A percentile compares a stretch with the other conserved stretches of the same genome.
Conservation (phyloP, 305 asterid species). For the Solanum aculeatissimum region DNA sequence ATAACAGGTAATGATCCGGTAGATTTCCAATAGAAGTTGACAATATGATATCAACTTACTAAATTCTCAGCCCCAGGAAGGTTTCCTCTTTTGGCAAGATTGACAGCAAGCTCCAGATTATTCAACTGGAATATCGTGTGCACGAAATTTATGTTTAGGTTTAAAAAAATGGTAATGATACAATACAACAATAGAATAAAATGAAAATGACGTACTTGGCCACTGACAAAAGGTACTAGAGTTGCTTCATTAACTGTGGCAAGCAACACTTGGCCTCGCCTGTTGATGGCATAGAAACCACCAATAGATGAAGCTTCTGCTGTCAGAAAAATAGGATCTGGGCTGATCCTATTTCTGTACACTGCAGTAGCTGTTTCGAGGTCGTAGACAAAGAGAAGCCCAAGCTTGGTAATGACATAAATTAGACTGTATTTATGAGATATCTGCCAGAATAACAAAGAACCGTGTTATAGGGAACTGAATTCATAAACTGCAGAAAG, state of each 20-base stretch:
- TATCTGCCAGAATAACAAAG: constrained; percentile 44
- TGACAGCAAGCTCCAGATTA: constrained; percentile 99
- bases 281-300: constrained; percentile 93
- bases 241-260: constrained; percentile 96
- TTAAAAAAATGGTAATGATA: background rate
- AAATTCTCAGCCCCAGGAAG: constrained; percentile 99
- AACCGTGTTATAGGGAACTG: background rate
- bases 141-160: background rate
- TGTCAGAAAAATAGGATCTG: constrained; percentile 96
- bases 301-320: constrained; percentile 94
- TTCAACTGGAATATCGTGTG: constrained; percentile 44
- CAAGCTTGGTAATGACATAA: constrained; percentile 96
- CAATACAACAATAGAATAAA: background rate
- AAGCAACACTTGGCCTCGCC: constrained; percentile 96
- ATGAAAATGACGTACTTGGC: constrained; percentile 53
- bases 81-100: constrained; percentile 96
- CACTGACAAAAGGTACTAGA: constrained; percentile 88
- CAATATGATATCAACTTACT: constrained; percentile 31
- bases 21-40: background rate
- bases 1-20: background rate
- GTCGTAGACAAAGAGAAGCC: constrained; percentile 96
- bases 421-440: constrained; percentile 88
- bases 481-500: background rate
- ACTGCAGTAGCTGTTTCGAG: constrained; percentile 94
- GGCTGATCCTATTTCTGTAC: constrained; percentile 95